Conservation (phyloP, 2,329 filamentous ascomycete species). For the Sclerotinia sclerotiorum region DNA sequence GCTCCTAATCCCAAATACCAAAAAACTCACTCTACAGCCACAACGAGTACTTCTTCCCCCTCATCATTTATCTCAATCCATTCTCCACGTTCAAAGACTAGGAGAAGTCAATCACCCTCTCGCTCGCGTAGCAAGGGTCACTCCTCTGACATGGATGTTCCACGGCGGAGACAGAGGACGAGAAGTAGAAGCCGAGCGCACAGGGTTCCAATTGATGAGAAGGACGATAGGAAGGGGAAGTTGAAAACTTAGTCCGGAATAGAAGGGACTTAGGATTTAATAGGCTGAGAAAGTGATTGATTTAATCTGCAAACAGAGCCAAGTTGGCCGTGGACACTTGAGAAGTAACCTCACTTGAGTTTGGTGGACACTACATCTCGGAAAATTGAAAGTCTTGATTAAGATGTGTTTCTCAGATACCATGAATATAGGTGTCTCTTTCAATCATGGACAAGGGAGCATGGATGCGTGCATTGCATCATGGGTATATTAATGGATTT, state of each 20-base stretch:
- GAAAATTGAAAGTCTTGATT: background rate
- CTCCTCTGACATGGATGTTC: slow-evolving; percentile 14
- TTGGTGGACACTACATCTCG: background rate
- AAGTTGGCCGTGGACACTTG: background rate
- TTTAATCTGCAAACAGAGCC: background rate
- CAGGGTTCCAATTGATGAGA: slow-evolving; percentile 10
- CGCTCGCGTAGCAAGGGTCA: slow-evolving; percentile 20
- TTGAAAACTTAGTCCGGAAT: background rate
- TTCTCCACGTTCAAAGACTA: slow-evolving; percentile 10
- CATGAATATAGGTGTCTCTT: background rate
- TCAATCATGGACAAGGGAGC: background rate
- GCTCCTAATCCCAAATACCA: slow-evolving; percentile 15
- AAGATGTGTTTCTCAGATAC: background rate
- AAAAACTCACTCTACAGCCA: background rate
- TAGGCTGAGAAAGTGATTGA: background rate
- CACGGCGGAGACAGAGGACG: slow-evolving; percentile 32
- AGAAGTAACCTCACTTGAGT: slow-evolving; percentile 8
- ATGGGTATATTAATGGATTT: background rate
- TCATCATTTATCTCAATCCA: background rate
- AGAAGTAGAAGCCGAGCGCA: slow-evolving; percentile 29
- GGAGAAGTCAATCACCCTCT: slow-evolving; percentile 32
- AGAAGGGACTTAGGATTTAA: background rate
- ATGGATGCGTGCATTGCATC: background rate
- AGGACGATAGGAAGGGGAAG: slow-evolving; percentile 4
- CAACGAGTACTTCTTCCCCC: background rate